phyloP scores from a whole-genome alignment of 805 yeast species.

The Sugiyamaella floridensis region DNA sequence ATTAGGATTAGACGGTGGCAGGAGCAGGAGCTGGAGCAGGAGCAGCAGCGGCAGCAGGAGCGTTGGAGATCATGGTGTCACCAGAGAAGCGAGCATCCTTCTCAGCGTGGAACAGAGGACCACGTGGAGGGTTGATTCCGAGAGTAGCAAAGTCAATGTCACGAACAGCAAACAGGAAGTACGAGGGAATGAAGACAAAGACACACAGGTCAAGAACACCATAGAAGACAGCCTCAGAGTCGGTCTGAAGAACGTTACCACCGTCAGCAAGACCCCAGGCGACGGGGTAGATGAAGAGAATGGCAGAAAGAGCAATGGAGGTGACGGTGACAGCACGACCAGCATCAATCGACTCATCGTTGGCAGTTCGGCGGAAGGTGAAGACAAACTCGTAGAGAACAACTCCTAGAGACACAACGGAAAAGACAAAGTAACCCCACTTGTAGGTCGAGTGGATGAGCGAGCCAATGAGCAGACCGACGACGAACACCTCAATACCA shows the following conservation, averaged over 20 bases:
- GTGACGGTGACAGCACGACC: slow-evolving; percentile 10
- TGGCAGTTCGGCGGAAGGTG: slow-evolving; percentile 15
- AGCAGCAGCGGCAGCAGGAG: slow-evolving; percentile 6
- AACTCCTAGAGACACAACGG: slow-evolving; percentile 37
- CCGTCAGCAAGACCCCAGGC: slow-evolving; percentile 55
- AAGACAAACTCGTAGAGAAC: slow-evolving; percentile 20
- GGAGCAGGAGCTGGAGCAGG: slow-evolving; percentile 11
- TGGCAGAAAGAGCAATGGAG: slow-evolving; percentile 25
- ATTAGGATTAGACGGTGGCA: slow-evolving; percentile 2
- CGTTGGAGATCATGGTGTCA: slow-evolving; percentile 13
- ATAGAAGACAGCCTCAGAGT: slow-evolving; percentile 51
- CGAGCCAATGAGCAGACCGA: slow-evolving; percentile 51
- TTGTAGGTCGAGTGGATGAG: slow-evolving; percentile 50
- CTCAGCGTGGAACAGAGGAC: slow-evolving; percentile 18
- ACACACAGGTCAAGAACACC: slow-evolving; percentile 50
- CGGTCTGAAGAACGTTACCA: slow-evolving; percentile 54
- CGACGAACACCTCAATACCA: slow-evolving; percentile 42
- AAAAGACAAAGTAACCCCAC: slow-evolving; percentile 65
- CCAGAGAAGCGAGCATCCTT: slow-evolving; percentile 16
- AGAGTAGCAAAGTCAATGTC: slow-evolving; percentile 20
- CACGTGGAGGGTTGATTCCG: slow-evolving; percentile 18
- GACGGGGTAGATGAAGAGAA: slow-evolving; percentile 47
- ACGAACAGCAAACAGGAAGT: slow-evolving; percentile 18
- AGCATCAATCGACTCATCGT: slow-evolving; percentile 2
- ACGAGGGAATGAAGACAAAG: slow-evolving; percentile 28